Evolutionary conservation across 1,284 basidiomycete species (phyloP).

Genomic region (Cystobasidium pallidum): DNA sequence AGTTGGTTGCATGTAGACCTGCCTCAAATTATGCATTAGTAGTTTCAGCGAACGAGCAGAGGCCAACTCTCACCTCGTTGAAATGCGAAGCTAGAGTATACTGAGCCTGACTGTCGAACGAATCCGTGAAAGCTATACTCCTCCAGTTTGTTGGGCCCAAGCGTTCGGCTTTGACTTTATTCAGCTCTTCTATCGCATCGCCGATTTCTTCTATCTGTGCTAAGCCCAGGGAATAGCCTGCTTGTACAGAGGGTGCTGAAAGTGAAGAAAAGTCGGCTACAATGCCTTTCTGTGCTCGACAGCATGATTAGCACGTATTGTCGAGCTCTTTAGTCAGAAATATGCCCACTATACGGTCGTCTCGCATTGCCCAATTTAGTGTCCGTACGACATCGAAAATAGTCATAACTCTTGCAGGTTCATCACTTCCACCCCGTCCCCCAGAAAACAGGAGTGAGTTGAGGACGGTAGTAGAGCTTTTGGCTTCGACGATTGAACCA

Average conservation of each 20-base stretch:
- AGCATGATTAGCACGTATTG: not conserved
- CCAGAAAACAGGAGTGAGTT: constrained; percentile 50
- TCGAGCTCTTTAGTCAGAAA: not conserved
- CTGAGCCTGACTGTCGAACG: constrained; percentile 57
- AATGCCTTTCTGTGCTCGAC: constrained; percentile 54
- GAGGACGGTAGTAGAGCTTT: constrained; percentile 45
- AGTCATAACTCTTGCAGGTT: constrained; percentile 54
- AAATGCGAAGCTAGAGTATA: constrained; percentile 56
- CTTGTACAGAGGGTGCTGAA: constrained; percentile 55
- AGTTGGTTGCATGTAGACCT: constrained; percentile 58
- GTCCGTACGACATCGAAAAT: constrained; percentile 57
- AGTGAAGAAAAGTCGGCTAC: constrained; percentile 58
- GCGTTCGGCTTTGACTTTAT: constrained; percentile 55
- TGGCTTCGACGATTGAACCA: constrained; percentile 53
- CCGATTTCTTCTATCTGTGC: constrained; percentile 59
- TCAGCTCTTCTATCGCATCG: constrained; percentile 57
- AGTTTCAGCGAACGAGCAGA: not conserved
- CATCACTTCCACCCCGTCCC: constrained; percentile 48
- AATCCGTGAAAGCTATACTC: constrained; percentile 58
- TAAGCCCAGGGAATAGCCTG: constrained; percentile 55
- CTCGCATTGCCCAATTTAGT: constrained; percentile 56
- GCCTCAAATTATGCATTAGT: constrained; percentile 1
- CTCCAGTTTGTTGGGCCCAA: constrained; percentile 50
- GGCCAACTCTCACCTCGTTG: constrained; percentile 53
- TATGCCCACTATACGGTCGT: constrained; percentile 54